A percentile compares a stretch with the other conserved stretches of the same genome.
Conservation (phyloP, 306 rosid species). For the Cucurbita argyrosperma region DNA sequence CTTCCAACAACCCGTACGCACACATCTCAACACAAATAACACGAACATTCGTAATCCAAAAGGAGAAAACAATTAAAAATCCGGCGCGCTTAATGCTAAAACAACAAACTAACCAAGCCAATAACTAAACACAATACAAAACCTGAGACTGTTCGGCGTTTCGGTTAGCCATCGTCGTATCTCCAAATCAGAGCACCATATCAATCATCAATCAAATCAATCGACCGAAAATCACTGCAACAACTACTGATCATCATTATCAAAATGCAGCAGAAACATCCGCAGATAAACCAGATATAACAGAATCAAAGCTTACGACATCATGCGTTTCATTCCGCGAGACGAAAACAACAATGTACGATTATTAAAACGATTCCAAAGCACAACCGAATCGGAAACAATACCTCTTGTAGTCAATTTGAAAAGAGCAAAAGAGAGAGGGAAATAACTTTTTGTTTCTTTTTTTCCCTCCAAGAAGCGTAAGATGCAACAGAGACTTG, state of each 20-base stretch:
- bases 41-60: not conserved
- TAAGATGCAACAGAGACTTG: not conserved
- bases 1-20: not conserved
- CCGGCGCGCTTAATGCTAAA: not conserved
- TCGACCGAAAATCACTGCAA: constrained; percentile 15
- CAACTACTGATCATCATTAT: constrained; percentile 15
- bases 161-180: constrained; percentile 59
- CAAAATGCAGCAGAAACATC: constrained; percentile 5
- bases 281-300: not conserved
- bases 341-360: not conserved
- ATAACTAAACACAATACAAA: not conserved
- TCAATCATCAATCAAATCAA: constrained; percentile 13
- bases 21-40: not conserved
- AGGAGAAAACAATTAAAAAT: not conserved
- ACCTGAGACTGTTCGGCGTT: constrained; percentile 54
- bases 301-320: not conserved
- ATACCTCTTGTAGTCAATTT: not conserved
- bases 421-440: not conserved
- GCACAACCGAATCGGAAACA: not conserved
- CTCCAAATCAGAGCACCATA: constrained; percentile 41
- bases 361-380: not conserved
- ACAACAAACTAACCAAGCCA: not conserved
- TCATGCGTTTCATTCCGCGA: not conserved
- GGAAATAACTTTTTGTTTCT: constrained; percentile 1
- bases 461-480: not conserved